Base-by-base conservation (phyloP, 2,329 filamentous ascomycete genomes). In the Bimuria novae-zelandiae region DNA sequence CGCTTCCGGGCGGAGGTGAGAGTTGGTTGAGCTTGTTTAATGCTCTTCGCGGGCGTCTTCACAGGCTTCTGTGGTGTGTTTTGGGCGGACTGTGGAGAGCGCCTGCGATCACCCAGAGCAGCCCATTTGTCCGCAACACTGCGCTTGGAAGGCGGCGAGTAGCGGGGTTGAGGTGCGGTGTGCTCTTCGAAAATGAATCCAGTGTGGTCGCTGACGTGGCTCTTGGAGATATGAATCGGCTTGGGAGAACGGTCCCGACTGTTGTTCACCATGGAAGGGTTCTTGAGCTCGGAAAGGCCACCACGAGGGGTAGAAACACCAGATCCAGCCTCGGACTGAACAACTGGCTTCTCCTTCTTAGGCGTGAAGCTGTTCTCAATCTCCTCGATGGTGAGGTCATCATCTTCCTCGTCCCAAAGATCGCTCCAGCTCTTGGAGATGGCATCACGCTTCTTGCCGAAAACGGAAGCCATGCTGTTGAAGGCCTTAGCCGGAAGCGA, bases 341-440 rank as follows among this genome's bases (percentile, higher is more conserved):
- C 63, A 60, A 65, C 55, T 45, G 66, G 61, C 63, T 74, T 75
- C 54, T 76, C 70, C 52, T 62, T 59, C 64, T 70, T 73, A 44
- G 68, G 64, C 25, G 88, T 84, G 59, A 82, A 83, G 54, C 77
- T 76, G 56, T 82, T 82, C 68, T 88, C 84, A 30, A 82, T 80
- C 63, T 89, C 84, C 57, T 89, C 69, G 16, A 71, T 57, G 49
- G 66, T 68, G 45, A 68, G 86, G 47, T 89, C 87, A 67, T 94
- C 92, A 49, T 97, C 93, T 71, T 97, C 93, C 73, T 97, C 93
- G 54, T 97, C 93, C 88, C 92, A 97, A 74, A 97, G 86, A 73
- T 99, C 94, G 68, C 92, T 96, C 94, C 94, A 99, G 80, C 94
- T 97, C 87, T 97, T 97, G 51, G 94, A 96, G 42, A 95, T 90